phyloP scores from a whole-genome alignment of 495 filamentous ascomycete genomes.

The Neurospora terricola region DNA sequence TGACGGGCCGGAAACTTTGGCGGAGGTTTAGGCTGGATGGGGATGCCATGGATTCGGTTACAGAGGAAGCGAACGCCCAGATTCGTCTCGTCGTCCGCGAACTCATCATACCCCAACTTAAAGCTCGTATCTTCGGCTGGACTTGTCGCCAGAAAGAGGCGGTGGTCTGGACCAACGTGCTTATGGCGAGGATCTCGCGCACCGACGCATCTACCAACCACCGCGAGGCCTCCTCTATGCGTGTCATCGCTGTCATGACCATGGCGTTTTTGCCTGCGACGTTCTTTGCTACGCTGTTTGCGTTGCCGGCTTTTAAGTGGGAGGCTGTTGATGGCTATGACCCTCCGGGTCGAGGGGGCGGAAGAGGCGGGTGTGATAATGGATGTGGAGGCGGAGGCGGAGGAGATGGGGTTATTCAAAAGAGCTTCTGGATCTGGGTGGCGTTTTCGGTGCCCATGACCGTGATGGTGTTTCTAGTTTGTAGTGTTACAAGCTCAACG shows the following conservation, averaged over 20 bases:
- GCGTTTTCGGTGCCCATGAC: constrained; percentile 12
- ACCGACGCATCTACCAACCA: background rate
- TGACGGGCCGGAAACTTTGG: background rate
- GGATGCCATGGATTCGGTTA: background rate
- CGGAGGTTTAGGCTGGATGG: no score
- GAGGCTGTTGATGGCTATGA: background rate
- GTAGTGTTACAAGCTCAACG: background rate
- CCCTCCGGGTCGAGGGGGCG: background rate
- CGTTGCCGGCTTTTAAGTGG: constrained; percentile 27
- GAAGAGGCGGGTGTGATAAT: background rate
- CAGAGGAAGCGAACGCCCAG: background rate
- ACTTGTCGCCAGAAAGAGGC: background rate
- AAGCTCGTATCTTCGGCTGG: background rate
- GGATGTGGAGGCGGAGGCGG: background rate
- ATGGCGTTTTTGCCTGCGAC: constrained; percentile 6
- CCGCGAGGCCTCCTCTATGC: constrained; percentile 1
- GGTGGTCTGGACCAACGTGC: background rate
- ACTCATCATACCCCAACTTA: background rate
- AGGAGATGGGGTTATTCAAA: constrained; percentile 9
- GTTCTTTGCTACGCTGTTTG: constrained; percentile 25
- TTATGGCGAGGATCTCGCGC: background rate
- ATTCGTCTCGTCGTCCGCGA: background rate
- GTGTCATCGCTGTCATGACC: constrained; percentile 4
- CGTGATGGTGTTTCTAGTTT: background rate
- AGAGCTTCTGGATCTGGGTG: constrained; percentile 29